Conservation (phyloP, 352 stramenopile genomes). For the Globisporangium camurandrum region DNA sequence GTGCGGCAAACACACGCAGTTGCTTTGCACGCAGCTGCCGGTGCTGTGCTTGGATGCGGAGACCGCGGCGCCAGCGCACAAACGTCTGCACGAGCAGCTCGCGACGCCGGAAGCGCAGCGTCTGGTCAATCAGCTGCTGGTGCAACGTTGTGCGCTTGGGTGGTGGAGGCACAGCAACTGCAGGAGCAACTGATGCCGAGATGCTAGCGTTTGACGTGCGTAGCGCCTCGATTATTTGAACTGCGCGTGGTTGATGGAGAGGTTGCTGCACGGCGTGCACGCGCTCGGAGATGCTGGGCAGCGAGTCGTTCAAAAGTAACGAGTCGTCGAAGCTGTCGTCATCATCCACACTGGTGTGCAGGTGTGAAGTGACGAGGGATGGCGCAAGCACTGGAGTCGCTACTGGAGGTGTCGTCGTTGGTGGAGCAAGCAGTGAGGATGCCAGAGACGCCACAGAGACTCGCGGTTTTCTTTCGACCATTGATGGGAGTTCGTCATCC, state of each 20-base stretch:
- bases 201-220: neutral
- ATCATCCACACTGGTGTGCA: neutral
- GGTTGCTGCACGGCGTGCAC: constrained; percentile 7
- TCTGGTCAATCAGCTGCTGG: constrained; percentile 54
- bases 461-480: constrained; percentile 49
- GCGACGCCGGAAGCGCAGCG: constrained; percentile 28
- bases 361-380: too few species aligned
- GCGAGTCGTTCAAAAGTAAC: constrained; percentile 16
- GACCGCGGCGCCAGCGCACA: constrained; percentile 40
- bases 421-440: too few species aligned
- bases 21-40: constrained; percentile 25
- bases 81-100: constrained; percentile 34
- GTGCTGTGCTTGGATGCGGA: constrained; percentile 41
- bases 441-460: too few species aligned
- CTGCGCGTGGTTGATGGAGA: too few species aligned
- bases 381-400: too few species aligned
- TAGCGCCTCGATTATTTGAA: neutral
- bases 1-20: constrained; percentile 10
- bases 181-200: too few species aligned
- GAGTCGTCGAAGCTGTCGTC: constrained; percentile 5
- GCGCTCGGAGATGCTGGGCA: constrained; percentile 26
- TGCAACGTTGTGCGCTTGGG: constrained; percentile 30
- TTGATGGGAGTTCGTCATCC: constrained; percentile 33
- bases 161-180: too few species aligned
- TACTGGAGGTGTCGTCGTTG: too few species aligned